A percentile compares a stretch with the other conserved stretches of the same genome.
Conservation (phyloP, 805 yeast genomes). For the Wickerhamomyces ciferrii region DNA sequence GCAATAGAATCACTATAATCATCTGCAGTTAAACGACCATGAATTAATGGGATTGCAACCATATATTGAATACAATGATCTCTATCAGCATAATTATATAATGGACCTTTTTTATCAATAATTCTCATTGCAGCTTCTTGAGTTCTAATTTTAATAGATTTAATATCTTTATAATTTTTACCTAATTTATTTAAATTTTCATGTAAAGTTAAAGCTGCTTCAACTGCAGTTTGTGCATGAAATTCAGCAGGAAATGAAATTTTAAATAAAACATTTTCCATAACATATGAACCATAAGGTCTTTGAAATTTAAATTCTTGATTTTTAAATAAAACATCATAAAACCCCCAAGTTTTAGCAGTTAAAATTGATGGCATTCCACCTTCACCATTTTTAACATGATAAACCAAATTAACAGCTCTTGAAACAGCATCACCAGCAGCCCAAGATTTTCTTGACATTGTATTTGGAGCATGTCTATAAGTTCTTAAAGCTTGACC, state of each 20-base stretch:
- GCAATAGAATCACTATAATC: constrained; percentile 51
- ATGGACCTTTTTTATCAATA: constrained; percentile 55
- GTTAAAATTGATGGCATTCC: constrained; percentile 56
- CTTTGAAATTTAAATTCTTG: constrained; percentile 49
- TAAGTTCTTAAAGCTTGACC: constrained; percentile 56
- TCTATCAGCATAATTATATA: constrained; percentile 59
- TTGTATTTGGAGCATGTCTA: constrained; percentile 61
- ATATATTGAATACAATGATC: constrained; percentile 64
- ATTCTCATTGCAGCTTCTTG: constrained; percentile 59
- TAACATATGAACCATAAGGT: constrained; percentile 49
- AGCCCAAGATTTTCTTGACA: constrained; percentile 62
- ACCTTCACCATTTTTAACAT: constrained; percentile 45
- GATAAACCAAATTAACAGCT: constrained; percentile 50
- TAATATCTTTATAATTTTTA: constrained; percentile 43
- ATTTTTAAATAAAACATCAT: constrained; percentile 54
- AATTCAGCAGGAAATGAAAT: constrained; percentile 63
- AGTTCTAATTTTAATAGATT: constrained; percentile 43
- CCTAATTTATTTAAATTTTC: constrained; percentile 30
- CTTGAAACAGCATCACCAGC: constrained; percentile 60
- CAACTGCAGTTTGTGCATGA: constrained; percentile 63
- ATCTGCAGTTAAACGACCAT: constrained; percentile 52
- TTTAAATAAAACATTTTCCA: constrained; percentile 59
- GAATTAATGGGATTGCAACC: constrained; percentile 52
- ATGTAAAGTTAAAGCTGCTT: constrained; percentile 45
- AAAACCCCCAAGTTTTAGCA: constrained; percentile 59